phyloP scores from a whole-genome alignment of 1,284 basidiomycete genomes.

The Cryptococcus neoformans region DNA sequence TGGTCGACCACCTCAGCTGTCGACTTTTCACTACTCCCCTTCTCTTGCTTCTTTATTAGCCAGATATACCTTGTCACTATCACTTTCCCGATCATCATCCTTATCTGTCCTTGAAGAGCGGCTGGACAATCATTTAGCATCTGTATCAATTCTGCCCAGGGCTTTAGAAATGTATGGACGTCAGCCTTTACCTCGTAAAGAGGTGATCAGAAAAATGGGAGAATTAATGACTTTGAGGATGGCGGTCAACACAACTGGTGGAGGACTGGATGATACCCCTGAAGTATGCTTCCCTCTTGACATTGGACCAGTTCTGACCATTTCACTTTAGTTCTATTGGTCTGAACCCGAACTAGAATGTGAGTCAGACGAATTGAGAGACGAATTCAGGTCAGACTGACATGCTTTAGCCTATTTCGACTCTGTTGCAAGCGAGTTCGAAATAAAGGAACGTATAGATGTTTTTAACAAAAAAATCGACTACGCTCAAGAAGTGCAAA shows the following conservation, averaged over 20 bases:
- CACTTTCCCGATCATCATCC: slow-evolving; percentile 78
- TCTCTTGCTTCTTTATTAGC: slow-evolving; percentile 61
- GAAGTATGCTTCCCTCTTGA: slow-evolving; percentile 24
- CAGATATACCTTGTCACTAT: slow-evolving; percentile 84
- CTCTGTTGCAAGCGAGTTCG: slow-evolving; percentile 71
- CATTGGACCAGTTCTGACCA: not conserved
- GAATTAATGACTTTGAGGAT: slow-evolving; percentile 83
- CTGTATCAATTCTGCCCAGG: slow-evolving; percentile 71
- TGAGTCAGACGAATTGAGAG: slow-evolving; percentile 37
- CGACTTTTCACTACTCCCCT: slow-evolving; percentile 44
- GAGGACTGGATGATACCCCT: slow-evolving; percentile 83
- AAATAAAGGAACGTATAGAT: slow-evolving; percentile 72
- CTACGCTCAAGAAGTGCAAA: slow-evolving; percentile 76
- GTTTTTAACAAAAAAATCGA: slow-evolving; percentile 88
- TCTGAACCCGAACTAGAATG: slow-evolving; percentile 81
- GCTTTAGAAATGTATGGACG: slow-evolving; percentile 71
- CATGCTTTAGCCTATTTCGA: slow-evolving; percentile 67
- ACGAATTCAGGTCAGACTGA: not conserved
- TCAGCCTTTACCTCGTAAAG: slow-evolving; percentile 70
- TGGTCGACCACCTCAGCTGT: slow-evolving; percentile 59
- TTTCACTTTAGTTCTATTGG: slow-evolving; percentile 69
- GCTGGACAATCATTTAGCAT: slow-evolving; percentile 73
- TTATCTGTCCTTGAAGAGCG: slow-evolving; percentile 77
- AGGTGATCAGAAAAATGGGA: slow-evolving; percentile 82
- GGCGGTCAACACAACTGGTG: slow-evolving; percentile 78